phyloP scores from a whole-genome alignment of 305 asterid genomes.

The Striga hermonthica region DNA sequence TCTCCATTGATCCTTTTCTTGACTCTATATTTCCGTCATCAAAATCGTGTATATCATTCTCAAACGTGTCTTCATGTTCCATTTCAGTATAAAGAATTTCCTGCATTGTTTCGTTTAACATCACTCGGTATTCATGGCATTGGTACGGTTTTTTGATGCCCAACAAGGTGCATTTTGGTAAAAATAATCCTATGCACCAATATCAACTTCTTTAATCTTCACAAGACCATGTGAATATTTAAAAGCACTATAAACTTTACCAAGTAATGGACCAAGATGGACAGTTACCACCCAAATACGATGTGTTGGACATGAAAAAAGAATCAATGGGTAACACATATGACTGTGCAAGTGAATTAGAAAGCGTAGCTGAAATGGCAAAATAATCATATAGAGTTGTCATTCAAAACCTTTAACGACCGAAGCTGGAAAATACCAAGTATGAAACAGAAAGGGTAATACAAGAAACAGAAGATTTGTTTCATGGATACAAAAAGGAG shows the following conservation, averaged over 20 bases:
- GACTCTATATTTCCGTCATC: conserved; percentile 54
- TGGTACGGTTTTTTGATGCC: not conserved
- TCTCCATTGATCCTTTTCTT: conserved; percentile 55
- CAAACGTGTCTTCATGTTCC: conserved; percentile 66
- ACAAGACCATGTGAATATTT: not conserved
- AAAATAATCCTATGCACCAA: conserved; percentile 2
- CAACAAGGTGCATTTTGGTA: not conserved
- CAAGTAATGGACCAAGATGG: not conserved
- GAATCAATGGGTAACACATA: not conserved
- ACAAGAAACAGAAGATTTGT: not conserved
- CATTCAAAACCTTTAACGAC: not conserved
- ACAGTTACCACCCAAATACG: not conserved
- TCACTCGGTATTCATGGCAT: no score
- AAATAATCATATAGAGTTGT: not conserved
- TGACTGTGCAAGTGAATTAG: not conserved
- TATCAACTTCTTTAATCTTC: not conserved
- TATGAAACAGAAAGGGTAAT: no score
- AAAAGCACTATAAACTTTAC: not conserved
- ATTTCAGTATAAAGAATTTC: conserved; percentile 58
- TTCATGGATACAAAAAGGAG: not conserved
- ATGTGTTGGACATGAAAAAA: not conserved
- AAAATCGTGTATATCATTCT: conserved; percentile 54
- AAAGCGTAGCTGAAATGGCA: not conserved
- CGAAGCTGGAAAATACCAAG: not conserved
- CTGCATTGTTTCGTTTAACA: conserved; percentile 38